Conservation (phyloP, 495 filamentous ascomycete species). For the Aspergillus cavernicola region DNA sequence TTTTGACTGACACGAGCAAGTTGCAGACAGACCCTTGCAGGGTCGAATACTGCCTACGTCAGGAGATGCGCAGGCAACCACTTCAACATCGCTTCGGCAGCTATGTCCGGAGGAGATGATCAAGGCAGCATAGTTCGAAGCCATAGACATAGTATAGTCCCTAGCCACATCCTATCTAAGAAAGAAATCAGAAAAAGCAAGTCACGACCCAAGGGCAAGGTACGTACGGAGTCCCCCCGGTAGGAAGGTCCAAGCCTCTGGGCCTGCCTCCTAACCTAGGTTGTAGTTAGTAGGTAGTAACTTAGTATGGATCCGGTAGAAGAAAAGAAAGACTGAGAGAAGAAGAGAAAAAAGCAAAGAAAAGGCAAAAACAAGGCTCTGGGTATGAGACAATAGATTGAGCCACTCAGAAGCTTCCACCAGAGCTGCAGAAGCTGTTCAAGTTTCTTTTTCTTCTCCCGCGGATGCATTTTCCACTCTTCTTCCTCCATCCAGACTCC, state of each 20-base stretch:
- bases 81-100: too few relatives aligned
- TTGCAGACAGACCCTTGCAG: not conserved
- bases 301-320: too few relatives aligned
- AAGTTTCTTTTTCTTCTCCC: conserved; percentile 3
- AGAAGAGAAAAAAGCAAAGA: not conserved
- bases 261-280: too few relatives aligned
- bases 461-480: not conserved
- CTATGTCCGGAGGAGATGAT: not conserved
- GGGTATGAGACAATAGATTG: not conserved
- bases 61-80: not conserved
- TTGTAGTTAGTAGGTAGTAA: too few relatives aligned
- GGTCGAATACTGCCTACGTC: not conserved
- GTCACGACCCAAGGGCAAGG: not conserved
- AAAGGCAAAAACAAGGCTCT: not conserved
- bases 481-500: too few relatives aligned
- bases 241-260: too few relatives aligned
- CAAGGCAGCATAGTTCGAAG: not conserved
- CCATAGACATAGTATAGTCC: not conserved
- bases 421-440: conserved; percentile 1
- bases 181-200: not conserved
- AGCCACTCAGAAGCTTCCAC: conserved; percentile 1
- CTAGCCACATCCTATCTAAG: not conserved
- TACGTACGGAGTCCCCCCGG: too few relatives aligned
- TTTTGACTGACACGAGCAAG: not conserved
- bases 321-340: too few relatives aligned